Conservation (phyloP, 257 asterid genomes). For the Sherardia arvensis region DNA sequence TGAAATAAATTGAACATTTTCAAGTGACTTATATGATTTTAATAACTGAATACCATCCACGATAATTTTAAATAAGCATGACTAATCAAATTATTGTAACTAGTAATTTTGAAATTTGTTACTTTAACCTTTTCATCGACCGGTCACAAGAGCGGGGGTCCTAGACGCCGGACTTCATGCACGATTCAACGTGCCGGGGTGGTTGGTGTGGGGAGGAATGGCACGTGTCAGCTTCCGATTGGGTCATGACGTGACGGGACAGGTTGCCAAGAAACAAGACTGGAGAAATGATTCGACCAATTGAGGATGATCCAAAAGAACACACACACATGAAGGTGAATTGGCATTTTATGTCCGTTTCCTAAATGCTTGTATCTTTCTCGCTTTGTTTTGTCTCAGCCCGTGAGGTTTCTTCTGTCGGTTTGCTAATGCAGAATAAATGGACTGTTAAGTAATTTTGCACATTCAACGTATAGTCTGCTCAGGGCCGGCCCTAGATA, state of each 20-base stretch:
- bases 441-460: too few species aligned
- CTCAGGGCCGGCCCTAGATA: too few species aligned
- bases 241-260: slow-evolving; percentile 21
- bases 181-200: neutral
- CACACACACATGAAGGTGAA: slow-evolving; percentile 49
- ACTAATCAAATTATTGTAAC: too few species aligned
- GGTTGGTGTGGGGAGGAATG: slow-evolving; percentile 25
- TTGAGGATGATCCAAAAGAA: neutral
- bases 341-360: slow-evolving; percentile 45
- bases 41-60: too few species aligned
- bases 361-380: slow-evolving; percentile 33
- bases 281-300: slow-evolving; percentile 25
- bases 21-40: too few species aligned
- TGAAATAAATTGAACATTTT: too few species aligned
- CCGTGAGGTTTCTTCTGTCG: slow-evolving; percentile 33
- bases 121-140: neutral
- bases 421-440: neutral
- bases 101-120: too few species aligned
- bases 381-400: slow-evolving; percentile 9
- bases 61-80: too few species aligned
- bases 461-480: too few species aligned
- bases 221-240: slow-evolving; percentile 11
- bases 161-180: neutral
- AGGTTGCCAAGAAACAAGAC: slow-evolving; percentile 52
- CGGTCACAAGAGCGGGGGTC: neutral